Base-by-base conservation (phyloP, 2,329 filamentous ascomycete genomes). In the Aspergillus quadricinctus region DNA sequence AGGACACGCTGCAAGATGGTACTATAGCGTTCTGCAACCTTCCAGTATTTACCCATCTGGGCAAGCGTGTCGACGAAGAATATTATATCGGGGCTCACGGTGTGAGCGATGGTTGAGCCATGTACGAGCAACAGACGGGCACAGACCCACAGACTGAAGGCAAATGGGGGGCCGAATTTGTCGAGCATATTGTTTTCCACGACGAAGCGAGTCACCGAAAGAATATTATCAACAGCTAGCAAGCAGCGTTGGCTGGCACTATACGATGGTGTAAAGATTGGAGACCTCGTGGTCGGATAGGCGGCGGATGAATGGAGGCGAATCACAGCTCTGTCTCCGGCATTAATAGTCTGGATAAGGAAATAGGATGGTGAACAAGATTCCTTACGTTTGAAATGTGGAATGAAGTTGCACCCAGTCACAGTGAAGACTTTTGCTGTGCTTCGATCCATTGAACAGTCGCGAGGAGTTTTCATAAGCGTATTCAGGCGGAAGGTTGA, bases 391-490 rank as follows among this genome's bases (percentile, higher is more conserved):
- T 72, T 95, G 90, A 67, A 92, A 96, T 0, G 91, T 92, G 4
- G 90, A 88, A 69, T 96, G 92, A 29, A 96, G 80, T 88, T 96
- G 96, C 51, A 96, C 86, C 88, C 92, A 92, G 52, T 88, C 88
- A 69, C 89, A 91, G 68, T 89, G 91, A 49, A 92, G 78, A 45
- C 82, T 82, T 70, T 89, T 90, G 65, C 82, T 84, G 51, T 81
- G 83, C 5, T 84, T 84, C 0, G 85, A 70, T 10, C 72, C 82
- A 60, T 87, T 86, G 68, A 92, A 91, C 1, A 95, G 76, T 59
- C 90, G 88, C 49, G 87, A 84, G 77, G 92, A 89, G 72, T 94
- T 93, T 41, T 73, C 72, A 51, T 73, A 73, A 25, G 89, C 87
- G 72, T 93, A 95, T 65, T 96, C 91, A 45, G 82, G 81, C 0